Evolutionary conservation across 352 stramenopile species (phyloP).

Genomic region (Stramenopiles sp.): DNA sequence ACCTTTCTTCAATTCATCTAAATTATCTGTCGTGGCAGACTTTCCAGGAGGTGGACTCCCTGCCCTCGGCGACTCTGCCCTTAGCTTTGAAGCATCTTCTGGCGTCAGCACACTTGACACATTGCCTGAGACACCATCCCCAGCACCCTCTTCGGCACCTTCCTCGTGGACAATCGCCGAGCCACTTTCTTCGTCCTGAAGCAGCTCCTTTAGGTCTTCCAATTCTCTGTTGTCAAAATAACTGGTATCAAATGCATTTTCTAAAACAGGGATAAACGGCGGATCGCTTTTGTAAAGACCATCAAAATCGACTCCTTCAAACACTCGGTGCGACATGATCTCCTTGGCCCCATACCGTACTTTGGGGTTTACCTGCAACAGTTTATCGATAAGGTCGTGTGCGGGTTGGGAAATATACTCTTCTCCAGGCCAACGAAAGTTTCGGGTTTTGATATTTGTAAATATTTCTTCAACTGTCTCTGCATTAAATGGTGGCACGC

Average conservation of each 20-base stretch:
- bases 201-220: no score
- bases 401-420: constrained; percentile 52
- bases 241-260: constrained; percentile 56
- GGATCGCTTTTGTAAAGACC: constrained; percentile 46
- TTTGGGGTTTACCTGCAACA: constrained; percentile 42
- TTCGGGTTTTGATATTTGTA: constrained; percentile 47
- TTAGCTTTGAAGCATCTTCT: no score
- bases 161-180: no score
- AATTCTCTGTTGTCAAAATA: constrained; percentile 69
- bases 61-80: no score
- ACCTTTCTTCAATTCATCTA: no score
- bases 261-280: constrained; percentile 56
- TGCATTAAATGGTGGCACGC: constrained; percentile 63
- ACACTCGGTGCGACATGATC: constrained; percentile 41
- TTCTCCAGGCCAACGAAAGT: constrained; percentile 60
- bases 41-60: no score
- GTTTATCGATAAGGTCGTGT: constrained; percentile 49
- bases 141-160: no score
- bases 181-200: no score
- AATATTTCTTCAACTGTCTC: constrained; percentile 63
- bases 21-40: no score
- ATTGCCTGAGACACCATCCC: no score
- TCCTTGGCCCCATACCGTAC: constrained; percentile 45
- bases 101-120: no score
- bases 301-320: constrained; percentile 48